Base-by-base conservation (phyloP, 2,329 filamentous ascomycete genomes). In the Leptographium wingfieldii region DNA sequence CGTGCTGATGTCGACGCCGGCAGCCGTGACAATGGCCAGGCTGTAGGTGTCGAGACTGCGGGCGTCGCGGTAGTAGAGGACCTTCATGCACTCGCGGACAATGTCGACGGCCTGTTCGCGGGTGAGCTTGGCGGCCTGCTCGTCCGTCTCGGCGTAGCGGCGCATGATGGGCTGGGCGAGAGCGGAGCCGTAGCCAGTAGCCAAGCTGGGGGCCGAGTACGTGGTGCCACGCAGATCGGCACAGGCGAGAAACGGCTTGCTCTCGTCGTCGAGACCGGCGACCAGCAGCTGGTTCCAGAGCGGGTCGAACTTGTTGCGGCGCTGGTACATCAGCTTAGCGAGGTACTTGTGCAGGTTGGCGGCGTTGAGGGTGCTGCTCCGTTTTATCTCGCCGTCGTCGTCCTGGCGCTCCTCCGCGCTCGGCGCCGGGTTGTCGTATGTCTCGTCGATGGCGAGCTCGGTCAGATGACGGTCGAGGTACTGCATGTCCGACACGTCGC, bases 401-500 rank as follows among this genome's bases (percentile, higher is more conserved):
- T 55, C 56, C 40, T 29, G 22, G 65, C 53, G 58, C 16, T 60
- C 57, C 55, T 61, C 70, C 65, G 70, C 71, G 71, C 59, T 73
- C 69, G 62, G 48, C n/a, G 57, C 38, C 46, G 66, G 66, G 66
- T 63, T 66, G 62, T 80, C 81, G 79, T 99, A 97, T 71, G 90
- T 87, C 79, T 97, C 92, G 72, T 87, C 82, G 73, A 95, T 90
- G 72, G 88, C 85, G 68, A 97, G 87, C 64, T 89, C 87, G 70
- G 82, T 86, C 67, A 99, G 86, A 69, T 96, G 84, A 67, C 94
- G 86, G 82, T 96, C 88, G 67, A 99, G 85, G 79, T 95, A 95
- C 79, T 99, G 94, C 94, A 99, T 97, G 79, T 99, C 94, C 65
- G 90, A 95, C 68, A 99, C 87, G 77, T 99, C 94, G 73, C 94